Percentiles rank a stretch among this genome's conserved stretches.
Conservation (phyloP, 257 asterid genomes). For the Nemophila menziesii region DNA sequence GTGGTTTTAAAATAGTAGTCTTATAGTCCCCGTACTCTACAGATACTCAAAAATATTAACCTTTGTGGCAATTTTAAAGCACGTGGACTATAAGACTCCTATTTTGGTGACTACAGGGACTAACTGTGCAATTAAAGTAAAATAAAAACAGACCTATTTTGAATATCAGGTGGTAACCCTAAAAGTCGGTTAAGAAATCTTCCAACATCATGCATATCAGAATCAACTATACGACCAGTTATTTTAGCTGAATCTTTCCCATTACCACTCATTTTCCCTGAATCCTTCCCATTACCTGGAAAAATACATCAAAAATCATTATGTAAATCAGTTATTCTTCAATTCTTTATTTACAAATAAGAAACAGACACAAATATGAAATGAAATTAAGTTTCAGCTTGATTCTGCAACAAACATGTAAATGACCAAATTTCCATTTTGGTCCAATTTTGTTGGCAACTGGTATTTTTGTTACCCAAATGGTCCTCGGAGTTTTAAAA, state of each 20-base stretch:
- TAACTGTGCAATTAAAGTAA: too few relatives aligned
- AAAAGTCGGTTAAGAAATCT: slow-evolving; percentile 92
- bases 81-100: too few relatives aligned
- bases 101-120: too few relatives aligned
- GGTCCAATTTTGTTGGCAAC: too few relatives aligned
- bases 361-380: neutral
- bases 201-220: slow-evolving; percentile 95
- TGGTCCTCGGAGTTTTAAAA: too few relatives aligned
- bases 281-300: slow-evolving; percentile 69
- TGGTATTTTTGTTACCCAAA: too few relatives aligned
- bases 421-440: too few relatives aligned
- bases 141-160: slow-evolving; percentile 57
- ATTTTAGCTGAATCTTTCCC: slow-evolving; percentile 68
- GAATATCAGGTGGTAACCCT: slow-evolving; percentile 89
- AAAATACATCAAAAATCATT: slow-evolving; percentile 1
- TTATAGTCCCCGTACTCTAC: too few relatives aligned
- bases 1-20: too few relatives aligned
- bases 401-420: neutral
- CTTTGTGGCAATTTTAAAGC: slow-evolving; percentile 18
- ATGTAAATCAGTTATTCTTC: neutral
- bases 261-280: slow-evolving; percentile 60
- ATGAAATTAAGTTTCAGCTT: neutral
- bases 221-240: slow-evolving; percentile 77
- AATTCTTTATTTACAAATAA: too few relatives aligned
- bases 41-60: too few relatives aligned